Evolutionary conservation across 768 basidiomycete species (phyloP), one percentile per base, ranked within the genome.

Genomic region (Tremella mesenterica): DNA sequence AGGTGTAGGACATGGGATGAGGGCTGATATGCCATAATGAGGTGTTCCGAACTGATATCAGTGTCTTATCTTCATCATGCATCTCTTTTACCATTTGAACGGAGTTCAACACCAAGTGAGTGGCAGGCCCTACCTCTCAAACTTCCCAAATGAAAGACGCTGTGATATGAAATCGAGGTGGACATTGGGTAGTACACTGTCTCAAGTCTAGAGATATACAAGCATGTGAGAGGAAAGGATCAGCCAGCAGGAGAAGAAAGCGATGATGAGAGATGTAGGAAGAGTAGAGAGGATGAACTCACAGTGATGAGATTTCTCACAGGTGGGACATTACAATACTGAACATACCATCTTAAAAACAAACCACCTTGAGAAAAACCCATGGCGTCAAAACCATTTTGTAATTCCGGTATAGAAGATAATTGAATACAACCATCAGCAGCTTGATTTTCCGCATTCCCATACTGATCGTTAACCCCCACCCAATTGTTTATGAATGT

Each of bases 341-440:
- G 74, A 14, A 72, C 74, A 26, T 75, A 71, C 1, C 64, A 72
- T 5, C 76, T 52, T 21, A 76, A 52, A 47, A 76, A 73, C 31
- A 76, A 64, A 0, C 75, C 75, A 2, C 76, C 76, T 60, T 77
- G 76, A 1, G 72, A 73, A 57, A 76, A 75, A 0, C 76, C 76
- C 49, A 77, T 72, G 0, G 66, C 76, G 58, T 76, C 74, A 48
- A 75, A 76, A 3, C 64, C 67, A 6, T 57, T 49, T 14, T 50
- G 20, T 26, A 76, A 50, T 26, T 74, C 71, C 6, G 70, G 63
- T 12, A 74, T 61, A 0, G 30, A 46, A 3, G n/a, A 34, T 13
- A 76, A 57, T 53, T 73, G 67, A 5, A 65, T 60, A 50, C 74
- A 73, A 2, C 63, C 72, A 7, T 48, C 44, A 12, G 44, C 45